A percentile compares a stretch with the other conserved stretches of the same genome.
Conservation (phyloP, 352 stramenopile species). For the Hyaloperonospora brassicae region DNA sequence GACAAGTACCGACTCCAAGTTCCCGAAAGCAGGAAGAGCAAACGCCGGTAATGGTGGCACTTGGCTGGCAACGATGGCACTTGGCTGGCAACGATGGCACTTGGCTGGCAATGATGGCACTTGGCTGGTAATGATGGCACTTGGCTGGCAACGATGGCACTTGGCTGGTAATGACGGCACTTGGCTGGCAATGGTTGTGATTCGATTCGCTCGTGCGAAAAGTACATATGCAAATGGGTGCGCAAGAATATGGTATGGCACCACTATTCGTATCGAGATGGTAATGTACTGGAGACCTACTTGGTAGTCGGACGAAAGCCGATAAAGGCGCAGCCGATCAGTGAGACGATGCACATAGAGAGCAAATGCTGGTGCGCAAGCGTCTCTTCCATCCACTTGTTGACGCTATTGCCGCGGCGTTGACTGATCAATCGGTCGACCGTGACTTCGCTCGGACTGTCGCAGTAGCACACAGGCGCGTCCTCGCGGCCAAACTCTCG, state of each 20-base stretch:
- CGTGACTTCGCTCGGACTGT: conserved; percentile 24
- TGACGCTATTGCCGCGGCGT: conserved; percentile 25
- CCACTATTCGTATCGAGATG: too few relatives aligned
- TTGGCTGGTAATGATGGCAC: too few relatives aligned
- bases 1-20: conserved; percentile 25
- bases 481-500: conserved; percentile 40
- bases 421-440: conserved; percentile 15
- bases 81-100: too few relatives aligned
- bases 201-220: too few relatives aligned
- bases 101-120: too few relatives aligned
- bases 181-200: too few relatives aligned
- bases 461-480: conserved; percentile 39
- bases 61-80: too few relatives aligned
- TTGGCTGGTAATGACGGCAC: too few relatives aligned
- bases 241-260: too few relatives aligned
- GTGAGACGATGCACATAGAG: conserved; percentile 48
- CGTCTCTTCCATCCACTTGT: conserved; percentile 33
- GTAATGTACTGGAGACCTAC: conserved; percentile 3
- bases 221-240: too few relatives aligned
- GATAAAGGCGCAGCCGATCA: conserved; percentile 38
- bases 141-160: too few relatives aligned
- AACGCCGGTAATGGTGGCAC: too few relatives aligned
- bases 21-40: background rate
- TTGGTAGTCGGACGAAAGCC: conserved; percentile 28
- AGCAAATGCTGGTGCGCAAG: conserved; percentile 39